These are phyloP conservation scores for Globisporangium emineosum DNA, from an alignment of 352 stramenopile species.

Conservation along the genomic window DNA sequence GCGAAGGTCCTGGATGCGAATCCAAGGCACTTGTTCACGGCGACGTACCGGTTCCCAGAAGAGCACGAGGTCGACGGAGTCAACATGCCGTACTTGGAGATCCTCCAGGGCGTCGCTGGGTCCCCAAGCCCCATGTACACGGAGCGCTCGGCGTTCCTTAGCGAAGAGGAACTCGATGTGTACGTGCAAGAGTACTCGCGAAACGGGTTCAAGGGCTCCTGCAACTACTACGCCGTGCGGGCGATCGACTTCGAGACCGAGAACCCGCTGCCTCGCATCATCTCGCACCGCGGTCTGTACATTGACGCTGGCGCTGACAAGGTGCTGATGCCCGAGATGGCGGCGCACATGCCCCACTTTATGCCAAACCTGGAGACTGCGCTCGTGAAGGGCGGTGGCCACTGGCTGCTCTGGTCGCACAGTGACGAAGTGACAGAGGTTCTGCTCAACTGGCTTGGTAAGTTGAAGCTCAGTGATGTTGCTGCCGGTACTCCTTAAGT, in stretches of 20 bases:
- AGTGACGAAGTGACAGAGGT: slow-evolving; percentile 11
- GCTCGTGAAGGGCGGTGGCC: slow-evolving; percentile 7
- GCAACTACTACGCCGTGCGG: slow-evolving; percentile 38
- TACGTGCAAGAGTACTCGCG: slow-evolving; percentile 37
- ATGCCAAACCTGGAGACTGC: slow-evolving; percentile 13
- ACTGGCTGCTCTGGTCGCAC: slow-evolving; percentile 14
- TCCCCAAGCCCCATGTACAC: slow-evolving; percentile 30
- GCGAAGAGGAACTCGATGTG: slow-evolving; percentile 39
- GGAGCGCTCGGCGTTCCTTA: slow-evolving; percentile 34
- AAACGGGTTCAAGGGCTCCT: slow-evolving; percentile 32
- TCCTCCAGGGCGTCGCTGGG: slow-evolving; percentile 20
- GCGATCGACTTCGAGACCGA: slow-evolving; percentile 45
- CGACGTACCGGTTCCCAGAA: slow-evolving; percentile 26
- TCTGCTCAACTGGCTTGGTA: slow-evolving; percentile 4
- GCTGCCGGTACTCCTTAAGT: neutral
- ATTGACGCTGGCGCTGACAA: slow-evolving; percentile 34
- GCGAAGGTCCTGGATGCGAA: slow-evolving; percentile 29
- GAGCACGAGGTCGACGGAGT: slow-evolving; percentile 22
- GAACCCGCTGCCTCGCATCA: slow-evolving; percentile 25
- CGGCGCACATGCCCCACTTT: slow-evolving; percentile 33
- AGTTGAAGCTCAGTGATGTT: neutral
- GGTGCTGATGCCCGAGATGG: slow-evolving; percentile 47
- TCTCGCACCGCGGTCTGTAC: slow-evolving; percentile 41
- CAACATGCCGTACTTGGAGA: slow-evolving; percentile 23
- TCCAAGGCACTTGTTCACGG: slow-evolving; percentile 30